Evolutionary conservation across 2,329 filamentous ascomycete genomes (phyloP), one percentile per base, ranked within the genome.

Genomic region (Sclerotinia sclerotiorum): DNA sequence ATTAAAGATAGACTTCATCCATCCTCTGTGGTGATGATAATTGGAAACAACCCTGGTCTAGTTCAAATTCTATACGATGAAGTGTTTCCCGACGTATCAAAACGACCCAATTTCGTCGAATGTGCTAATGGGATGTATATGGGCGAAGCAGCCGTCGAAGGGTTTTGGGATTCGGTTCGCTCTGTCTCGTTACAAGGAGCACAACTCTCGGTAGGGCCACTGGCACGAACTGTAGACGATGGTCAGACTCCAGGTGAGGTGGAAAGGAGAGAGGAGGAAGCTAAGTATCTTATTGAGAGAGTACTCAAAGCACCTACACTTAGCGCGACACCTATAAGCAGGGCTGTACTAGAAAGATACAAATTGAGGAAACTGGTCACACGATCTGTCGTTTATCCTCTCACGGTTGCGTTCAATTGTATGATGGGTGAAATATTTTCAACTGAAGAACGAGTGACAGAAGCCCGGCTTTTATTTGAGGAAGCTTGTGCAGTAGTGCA

Each of bases 331-430:
- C 27, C 8, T 10, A 56, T 58, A 15, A 21, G 10, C 15, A 66
- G 49, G 2, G 24, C 5, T 29, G 21, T 7, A 19, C 19, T 56
- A 8, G 52, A 66, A n/a, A 48, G 35, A 27, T 55, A 57, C 29
- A 56, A 35, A 57, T n/a, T 66, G 42, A 46, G 24, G 42, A 66
- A 58, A 32, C 24, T 57, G 42, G 52, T 66, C 35, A 24, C 51
- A 1, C 19, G 39, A 44, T 42, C 52, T 58, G 52, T 66, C 39
- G 57, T 58, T 24, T 57, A 66, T 39, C 63, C 63, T 29, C 49
- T 66, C 24, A 49, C 52, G 13, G 63, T 66, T 46, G 52, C 42
- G 21, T 66, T 46, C 52, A 57, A 66, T 19, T 66, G 63, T 19
- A 56, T 46, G 52, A 58, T 46, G 27, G 63, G 63, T 21, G 49